A percentile compares a stretch with the other conserved stretches of the same genome.
Evolutionary conservation across 2,329 filamentous ascomycete genomes (phyloP).

Genomic region (Gnomoniopsis sp.): DNA sequence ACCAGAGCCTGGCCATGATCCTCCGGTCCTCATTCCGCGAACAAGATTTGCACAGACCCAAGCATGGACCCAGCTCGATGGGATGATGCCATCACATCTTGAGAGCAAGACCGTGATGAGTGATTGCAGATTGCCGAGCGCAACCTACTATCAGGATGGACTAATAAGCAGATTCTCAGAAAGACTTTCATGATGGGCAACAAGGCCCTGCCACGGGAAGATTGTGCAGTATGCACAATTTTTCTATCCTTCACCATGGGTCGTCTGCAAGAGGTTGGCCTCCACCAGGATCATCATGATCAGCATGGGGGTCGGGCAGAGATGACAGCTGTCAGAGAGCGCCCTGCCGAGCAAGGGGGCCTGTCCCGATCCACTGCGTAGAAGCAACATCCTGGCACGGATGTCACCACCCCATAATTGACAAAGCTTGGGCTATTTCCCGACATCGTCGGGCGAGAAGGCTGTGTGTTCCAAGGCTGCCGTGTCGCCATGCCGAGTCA

Average conservation of each 20-base stretch:
- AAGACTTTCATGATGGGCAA: background rate
- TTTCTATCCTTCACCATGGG: background rate
- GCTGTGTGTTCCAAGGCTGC: background rate
- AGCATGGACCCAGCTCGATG: background rate
- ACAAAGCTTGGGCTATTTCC: background rate
- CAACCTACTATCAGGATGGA: background rate
- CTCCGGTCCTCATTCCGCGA: background rate
- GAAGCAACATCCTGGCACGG: background rate
- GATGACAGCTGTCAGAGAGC: constrained; percentile 18
- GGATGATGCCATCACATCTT: background rate
- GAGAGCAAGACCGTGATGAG: background rate
- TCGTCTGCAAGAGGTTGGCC: background rate
- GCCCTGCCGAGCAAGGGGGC: constrained; percentile 8
- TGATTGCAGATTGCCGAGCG: background rate
- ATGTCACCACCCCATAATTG: background rate
- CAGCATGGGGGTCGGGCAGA: background rate
- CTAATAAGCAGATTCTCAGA: background rate
- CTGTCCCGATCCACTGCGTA: background rate
- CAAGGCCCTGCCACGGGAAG: background rate
- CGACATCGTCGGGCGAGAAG: background rate
- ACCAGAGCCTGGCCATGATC: background rate
- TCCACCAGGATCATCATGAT: background rate
- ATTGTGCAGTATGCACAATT: constrained; percentile 5
- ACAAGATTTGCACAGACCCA: background rate
- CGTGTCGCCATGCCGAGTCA: background rate